A percentile compares a stretch with the other conserved stretches of the same genome.
These are phyloP conservation scores for Oidiodendron maius DNA, from an alignment of 495 filamentous ascomycete genomes.

Conservation along the genomic window DNA sequence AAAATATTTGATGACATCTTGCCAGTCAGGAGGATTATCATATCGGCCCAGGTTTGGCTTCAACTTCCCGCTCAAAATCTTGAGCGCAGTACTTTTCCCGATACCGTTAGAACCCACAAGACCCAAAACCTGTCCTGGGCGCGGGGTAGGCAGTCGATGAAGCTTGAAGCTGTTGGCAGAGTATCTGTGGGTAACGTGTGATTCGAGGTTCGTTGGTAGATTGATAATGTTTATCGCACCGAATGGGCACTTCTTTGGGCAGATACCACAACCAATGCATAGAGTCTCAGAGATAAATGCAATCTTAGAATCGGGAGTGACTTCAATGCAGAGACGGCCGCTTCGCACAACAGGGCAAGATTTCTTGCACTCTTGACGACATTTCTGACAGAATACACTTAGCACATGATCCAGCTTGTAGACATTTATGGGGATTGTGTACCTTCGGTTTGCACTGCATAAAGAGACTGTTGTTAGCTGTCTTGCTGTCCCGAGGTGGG, in stretches of 20 bases:
- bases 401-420: slow-evolving; percentile 2
- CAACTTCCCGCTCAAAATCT: slow-evolving; percentile 95
- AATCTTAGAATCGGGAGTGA: slow-evolving; percentile 81
- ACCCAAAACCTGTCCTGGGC: slow-evolving; percentile 94
- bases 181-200: slow-evolving; percentile 95
- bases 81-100: slow-evolving; percentile 96
- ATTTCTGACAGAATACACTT: slow-evolving; percentile 55
- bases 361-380: slow-evolving; percentile 98
- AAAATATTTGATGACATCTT: slow-evolving; percentile 97
- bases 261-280: slow-evolving; percentile 98
- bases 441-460: slow-evolving; percentile 95
- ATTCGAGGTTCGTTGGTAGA: slow-evolving; percentile 95
- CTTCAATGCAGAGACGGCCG: slow-evolving; percentile 96
- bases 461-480: slow-evolving; percentile 29
- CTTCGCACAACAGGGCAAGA: slow-evolving; percentile 96
- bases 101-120: slow-evolving; percentile 99
- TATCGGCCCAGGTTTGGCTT: slow-evolving; percentile 95
- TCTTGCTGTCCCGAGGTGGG: slow-evolving; percentile 20
- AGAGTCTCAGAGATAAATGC: slow-evolving; percentile 95
- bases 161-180: slow-evolving; percentile 99
- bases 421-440: slow-evolving; percentile 9
- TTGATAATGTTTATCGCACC: slow-evolving; percentile 99
- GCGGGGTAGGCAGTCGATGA: slow-evolving; percentile 89
- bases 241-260: slow-evolving; percentile 98
- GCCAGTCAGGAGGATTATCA: slow-evolving; percentile 97